Evolutionary conservation across 1,284 basidiomycete genomes (phyloP), one percentile per base, ranked within the genome.

Genomic region (Anthracocystis walkeri): DNA sequence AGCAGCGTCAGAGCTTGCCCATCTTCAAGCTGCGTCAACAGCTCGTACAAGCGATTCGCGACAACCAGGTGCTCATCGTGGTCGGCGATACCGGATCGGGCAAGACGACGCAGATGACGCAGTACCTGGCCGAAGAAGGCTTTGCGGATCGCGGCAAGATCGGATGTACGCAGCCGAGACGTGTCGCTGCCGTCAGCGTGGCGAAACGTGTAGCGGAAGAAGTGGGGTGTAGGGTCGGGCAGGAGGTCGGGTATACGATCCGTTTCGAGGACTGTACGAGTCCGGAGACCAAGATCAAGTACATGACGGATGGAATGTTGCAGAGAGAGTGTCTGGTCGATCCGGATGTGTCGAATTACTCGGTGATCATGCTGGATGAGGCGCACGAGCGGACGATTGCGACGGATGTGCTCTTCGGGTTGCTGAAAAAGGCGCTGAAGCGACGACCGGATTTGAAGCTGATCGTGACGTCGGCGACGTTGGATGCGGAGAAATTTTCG

Each of bases 221-320:
- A 86, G 95, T 98, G 3, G 97, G 96, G 7, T 97, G 95, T 86
- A 90, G 96, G 10, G 88, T 99, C 5, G 96, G 96, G 10, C 93
- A 96, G 82, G 96, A 98, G 86, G 96, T 99, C 65, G 96, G 96
- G 2, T 99, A 99, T 85, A 94, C 92, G 5, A 97, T 99, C 80
- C 95, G 97, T 87, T 99, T 99, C 86, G 96, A 99, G 87, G 97
- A 99, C 86, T 95, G 95, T 86, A 98, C 96, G 4, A 92, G 93
- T 82, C 94, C 96, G 0, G 97, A 98, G 86, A 99, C 96, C 12
- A 91, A 92, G 82, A 98, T 99, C 89, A 99, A 99, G 87, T 99
- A 97, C 89, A 99, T 99, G 97, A 99, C 97, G 75, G 96, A 99
- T 84, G 97, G 96, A 88, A 97, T 99, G 94, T 89, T 99, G 14